Base-by-base conservation (phyloP, 2,329 filamentous ascomycete species). In the Helminthosporium solani region DNA sequence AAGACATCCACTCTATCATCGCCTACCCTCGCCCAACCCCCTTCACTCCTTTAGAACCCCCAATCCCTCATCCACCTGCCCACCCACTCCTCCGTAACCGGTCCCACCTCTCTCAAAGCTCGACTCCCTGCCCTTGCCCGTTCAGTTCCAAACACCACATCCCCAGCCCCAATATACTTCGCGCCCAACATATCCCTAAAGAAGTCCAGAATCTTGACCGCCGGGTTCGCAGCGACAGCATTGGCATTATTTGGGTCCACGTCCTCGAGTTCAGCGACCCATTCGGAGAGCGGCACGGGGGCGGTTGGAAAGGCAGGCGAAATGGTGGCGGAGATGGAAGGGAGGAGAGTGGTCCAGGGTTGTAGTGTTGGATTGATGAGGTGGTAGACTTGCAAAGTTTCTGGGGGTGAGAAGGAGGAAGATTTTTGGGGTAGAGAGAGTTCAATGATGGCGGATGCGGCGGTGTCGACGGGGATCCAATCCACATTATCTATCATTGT, bases 131-230 rank as follows among this genome's bases (percentile, higher is more conserved):
- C 27, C 42, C 27, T n/a, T 7, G 21, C 15, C 11, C 28, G 18
- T 15, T 20, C 21, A 7, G 42, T 44, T 5, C 28, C 19, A 28
- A 37, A 28, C 23, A 20, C 27, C 8, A 42, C 23, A 15, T 42
- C 23, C 7, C 27, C 28, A n/a, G 20, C 42, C 4, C 42, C 42
- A 20, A 30, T 33, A 37, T 39, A 37, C 42, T 15, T 38, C 21
- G 21, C n/a, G n/a, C 20, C n/a, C 30, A 18, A n/a, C 41, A 51
- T 28, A n/a, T 40, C 51, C 28, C 44, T 43, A 15, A 46, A 54
- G 30, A 54, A 54, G 19, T 52, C 51, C 2, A 54, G 18, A 15
- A 54, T 44, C 45, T 54, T 54, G 11, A 54, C 46, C 3, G 44
- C 50, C 9, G 50, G 50, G 38, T 43, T 42, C 35, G 3, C 12